These are phyloP conservation scores for Myotisia sp. DNA, from an alignment of 2,329 filamentous ascomycete species.

Conservation along the genomic window DNA sequence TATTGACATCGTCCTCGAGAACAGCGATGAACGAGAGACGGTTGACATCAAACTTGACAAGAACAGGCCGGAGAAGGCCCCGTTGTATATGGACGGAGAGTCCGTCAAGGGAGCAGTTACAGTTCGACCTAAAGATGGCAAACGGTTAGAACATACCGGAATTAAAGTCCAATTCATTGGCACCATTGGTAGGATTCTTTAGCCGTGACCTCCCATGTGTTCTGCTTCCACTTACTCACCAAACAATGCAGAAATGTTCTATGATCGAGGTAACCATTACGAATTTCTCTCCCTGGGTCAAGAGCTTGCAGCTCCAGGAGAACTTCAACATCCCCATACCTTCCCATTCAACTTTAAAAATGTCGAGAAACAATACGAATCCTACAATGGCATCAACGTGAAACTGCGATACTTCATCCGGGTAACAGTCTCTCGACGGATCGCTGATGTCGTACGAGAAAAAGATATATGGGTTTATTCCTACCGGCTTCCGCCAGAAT, in stretches of 20 bases:
- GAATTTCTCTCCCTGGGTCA: slow-evolving; percentile 96
- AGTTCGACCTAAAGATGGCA: slow-evolving; percentile 91
- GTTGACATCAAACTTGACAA: slow-evolving; percentile 98
- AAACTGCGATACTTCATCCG: slow-evolving; percentile 97
- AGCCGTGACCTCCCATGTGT: slow-evolving; percentile 12
- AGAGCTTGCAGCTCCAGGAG: slow-evolving; percentile 88
- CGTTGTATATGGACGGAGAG: slow-evolving; percentile 94
- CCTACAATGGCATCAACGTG: slow-evolving; percentile 98
- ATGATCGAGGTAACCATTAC: slow-evolving; percentile 97
- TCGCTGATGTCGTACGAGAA: slow-evolving; percentile 95
- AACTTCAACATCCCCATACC: slow-evolving; percentile 95
- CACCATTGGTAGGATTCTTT: slow-evolving; percentile 93
- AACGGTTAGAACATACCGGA: slow-evolving; percentile 91
- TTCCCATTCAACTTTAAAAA: slow-evolving; percentile 99
- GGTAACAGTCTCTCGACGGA: slow-evolving; percentile 88
- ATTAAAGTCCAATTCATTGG: slow-evolving; percentile 99
- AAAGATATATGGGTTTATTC: slow-evolving; percentile 99
- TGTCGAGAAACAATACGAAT: slow-evolving; percentile 99
- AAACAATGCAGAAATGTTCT: slow-evolving; percentile 79
- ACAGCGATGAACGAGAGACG: slow-evolving; percentile 83
- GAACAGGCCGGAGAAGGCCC: slow-evolving; percentile 90
- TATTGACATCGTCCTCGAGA: slow-evolving; percentile 95
- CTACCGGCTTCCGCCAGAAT: slow-evolving; percentile 94
- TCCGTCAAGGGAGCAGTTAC: slow-evolving; percentile 95
- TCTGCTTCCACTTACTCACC: too few species aligned